phyloP scores from a whole-genome alignment of 306 rosid species.

The Prunus armeniaca region DNA sequence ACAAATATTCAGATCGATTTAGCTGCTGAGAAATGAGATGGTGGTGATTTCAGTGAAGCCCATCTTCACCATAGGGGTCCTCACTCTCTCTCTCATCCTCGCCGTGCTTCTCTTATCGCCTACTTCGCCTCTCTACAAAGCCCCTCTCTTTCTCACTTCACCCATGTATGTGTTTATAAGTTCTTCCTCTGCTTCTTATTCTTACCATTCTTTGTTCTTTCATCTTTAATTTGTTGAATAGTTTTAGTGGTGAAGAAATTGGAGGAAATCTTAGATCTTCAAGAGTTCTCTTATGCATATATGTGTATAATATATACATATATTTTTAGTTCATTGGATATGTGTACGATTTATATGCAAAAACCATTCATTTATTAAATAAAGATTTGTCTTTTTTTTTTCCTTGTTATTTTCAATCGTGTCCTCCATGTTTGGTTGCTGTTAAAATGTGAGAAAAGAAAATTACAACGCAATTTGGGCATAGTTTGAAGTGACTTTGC shows the following conservation, averaged over 20 bases:
- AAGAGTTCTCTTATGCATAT: not conserved
- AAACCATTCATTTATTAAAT: not conserved
- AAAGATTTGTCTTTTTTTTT: not conserved
- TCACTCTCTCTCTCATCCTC: slow-evolving; percentile 46
- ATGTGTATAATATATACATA: not conserved
- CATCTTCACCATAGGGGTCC: slow-evolving; percentile 41
- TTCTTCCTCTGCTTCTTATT: not conserved
- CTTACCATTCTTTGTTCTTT: not conserved
- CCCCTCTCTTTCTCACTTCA: slow-evolving; percentile 29
- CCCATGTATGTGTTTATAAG: slow-evolving; percentile 30
- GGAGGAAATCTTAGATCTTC: not conserved
- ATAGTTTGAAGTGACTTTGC: not conserved
- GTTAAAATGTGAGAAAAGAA: not conserved
- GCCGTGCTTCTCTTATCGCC: slow-evolving; percentile 45
- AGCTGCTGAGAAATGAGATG: slow-evolving; percentile 35
- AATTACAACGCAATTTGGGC: not conserved
- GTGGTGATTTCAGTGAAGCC: slow-evolving; percentile 64
- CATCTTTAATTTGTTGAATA: not conserved
- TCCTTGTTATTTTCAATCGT: not conserved
- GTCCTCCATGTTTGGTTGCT: not conserved
- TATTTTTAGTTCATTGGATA: not conserved
- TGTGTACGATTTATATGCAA: not conserved
- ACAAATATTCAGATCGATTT: not conserved
- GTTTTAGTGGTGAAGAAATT: not conserved
- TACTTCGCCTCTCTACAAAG: slow-evolving; percentile 33